A percentile compares a stretch with the other conserved stretches of the same genome.
These are phyloP conservation scores for Nakazawaea holstii DNA, from an alignment of 805 yeast species.

Conservation along the genomic window DNA sequence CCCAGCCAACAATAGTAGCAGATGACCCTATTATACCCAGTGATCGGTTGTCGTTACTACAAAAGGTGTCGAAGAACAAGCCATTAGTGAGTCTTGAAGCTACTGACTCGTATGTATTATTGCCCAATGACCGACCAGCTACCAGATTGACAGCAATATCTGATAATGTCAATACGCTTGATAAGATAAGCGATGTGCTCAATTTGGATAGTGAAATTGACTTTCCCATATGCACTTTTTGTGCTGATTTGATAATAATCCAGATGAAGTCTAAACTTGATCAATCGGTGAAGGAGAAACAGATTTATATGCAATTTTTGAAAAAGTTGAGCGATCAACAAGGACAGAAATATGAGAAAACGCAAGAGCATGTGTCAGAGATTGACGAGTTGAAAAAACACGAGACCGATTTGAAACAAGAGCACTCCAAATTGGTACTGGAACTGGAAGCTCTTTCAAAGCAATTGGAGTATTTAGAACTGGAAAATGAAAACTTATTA, in stretches of 20 bases:
- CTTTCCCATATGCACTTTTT: conserved; percentile 84
- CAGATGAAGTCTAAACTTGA: conserved; percentile 68
- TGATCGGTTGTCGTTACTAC: conserved; percentile 14
- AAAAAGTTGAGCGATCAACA: conserved; percentile 59
- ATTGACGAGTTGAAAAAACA: conserved; percentile 38
- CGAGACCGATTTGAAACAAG: conserved; percentile 27
- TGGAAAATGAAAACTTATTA: conserved; percentile 29
- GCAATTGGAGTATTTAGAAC: conserved; percentile 40
- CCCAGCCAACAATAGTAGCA: conserved; percentile 11
- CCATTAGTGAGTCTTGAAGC: conserved; percentile 9
- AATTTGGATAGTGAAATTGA: conserved; percentile 78
- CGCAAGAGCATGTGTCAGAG: conserved; percentile 40
- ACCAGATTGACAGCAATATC: conserved; percentile 34
- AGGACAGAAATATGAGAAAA: conserved; percentile 36
- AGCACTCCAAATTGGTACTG: conserved; percentile 36
- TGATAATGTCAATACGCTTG: conserved; percentile 45
- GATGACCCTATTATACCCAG: conserved; percentile 21
- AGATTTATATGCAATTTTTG: conserved; percentile 67
- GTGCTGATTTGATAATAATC: conserved; percentile 62
- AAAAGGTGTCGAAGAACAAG: conserved; percentile 6
- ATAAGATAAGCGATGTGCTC: conserved; percentile 64
- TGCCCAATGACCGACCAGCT: conserved; percentile 24
- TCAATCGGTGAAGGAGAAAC: conserved; percentile 70
- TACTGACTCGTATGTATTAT: conserved; percentile 23
- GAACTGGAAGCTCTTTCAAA: conserved; percentile 39